Conservation (phyloP, 768 basidiomycete genomes). For the Cubamyces lactineus region DNA sequence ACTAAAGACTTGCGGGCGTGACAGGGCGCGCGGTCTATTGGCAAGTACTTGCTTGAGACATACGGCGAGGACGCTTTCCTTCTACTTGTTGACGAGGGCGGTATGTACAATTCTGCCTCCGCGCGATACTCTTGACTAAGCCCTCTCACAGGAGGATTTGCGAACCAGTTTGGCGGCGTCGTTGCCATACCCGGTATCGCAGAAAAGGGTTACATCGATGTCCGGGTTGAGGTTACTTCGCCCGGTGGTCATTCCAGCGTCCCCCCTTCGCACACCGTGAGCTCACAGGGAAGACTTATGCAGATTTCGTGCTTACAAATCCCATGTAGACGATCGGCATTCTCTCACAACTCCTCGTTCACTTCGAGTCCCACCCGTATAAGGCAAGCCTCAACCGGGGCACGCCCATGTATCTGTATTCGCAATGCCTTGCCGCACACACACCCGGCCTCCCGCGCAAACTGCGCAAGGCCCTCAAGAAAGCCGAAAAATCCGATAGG, state of each 20-base stretch:
- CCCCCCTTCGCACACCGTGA: conserved; percentile 55
- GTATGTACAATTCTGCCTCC: conserved; percentile 30
- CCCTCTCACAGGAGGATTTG: conserved; percentile 31
- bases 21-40: conserved; percentile 49
- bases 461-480: conserved; percentile 35
- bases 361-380: conserved; percentile 50
- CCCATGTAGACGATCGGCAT: conserved; percentile 50
- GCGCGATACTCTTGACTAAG: background rate
- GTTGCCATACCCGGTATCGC: conserved; percentile 36
- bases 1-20: background rate
- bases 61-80: conserved; percentile 56
- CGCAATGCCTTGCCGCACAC: conserved; percentile 49
- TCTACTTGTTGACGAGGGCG: conserved; percentile 64
- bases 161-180: conserved; percentile 33
- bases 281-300: conserved; percentile 2
- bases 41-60: conserved; percentile 41
- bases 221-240: conserved; percentile 46
- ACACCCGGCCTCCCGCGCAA: conserved; percentile 40
- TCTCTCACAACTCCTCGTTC: conserved; percentile 49
- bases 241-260: conserved; percentile 59
- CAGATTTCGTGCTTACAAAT: background rate
- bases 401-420: conserved; percentile 38
- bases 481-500: conserved; percentile 34
- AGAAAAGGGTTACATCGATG: conserved; percentile 50
- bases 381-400: conserved; percentile 35